Base-by-base conservation (phyloP, 305 asterid species). In the Ilex paraguariensis region DNA sequence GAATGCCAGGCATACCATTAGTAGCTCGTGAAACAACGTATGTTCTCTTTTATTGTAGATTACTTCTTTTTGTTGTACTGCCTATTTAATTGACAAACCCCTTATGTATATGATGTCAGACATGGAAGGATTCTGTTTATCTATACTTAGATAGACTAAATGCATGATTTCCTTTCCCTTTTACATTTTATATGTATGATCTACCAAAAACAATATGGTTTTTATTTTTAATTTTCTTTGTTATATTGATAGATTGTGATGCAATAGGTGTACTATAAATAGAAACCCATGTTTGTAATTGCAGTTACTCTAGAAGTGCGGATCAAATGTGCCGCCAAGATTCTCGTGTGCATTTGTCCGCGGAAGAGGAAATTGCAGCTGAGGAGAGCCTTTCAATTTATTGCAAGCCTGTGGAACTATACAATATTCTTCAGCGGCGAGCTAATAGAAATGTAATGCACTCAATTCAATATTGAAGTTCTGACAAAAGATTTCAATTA, bases 391-490 rank as follows among this genome's bases (percentile, higher is more conserved):
- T 94, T 54, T 82, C 97, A 57, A 76, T 70, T 63, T 94, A 90
- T 72, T 90, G 97, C 91, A 94, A 94, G 82, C 99, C 99, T 49
- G 97, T 94, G 65, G 99, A 94, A 53, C 70, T 90, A 57, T 94
- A 94, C 80, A 94, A 94, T 76, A 90, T 94, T 66, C 87, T 94
- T 69, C 96, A 90, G 75, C 96, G 99, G 50, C 95, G 99, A 32
- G 86, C 95, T 56, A 72, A 78, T 69, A 76, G 77, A 76, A 86
- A 90, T 79, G 97, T 93, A 81, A 63, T 28, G 39, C n/a, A 52
- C 11, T 49, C 16, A 36, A 36, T 59, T 17, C 32, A 45, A 66
- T 58, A 21, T 59, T 36, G 42, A 36, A 36, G 42, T 36, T 36
- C 42, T 36, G 42, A 8, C 42, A 36, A 46, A 42, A 63, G 66